phyloP scores from a whole-genome alignment of 163 green algal species.

The Prototheca stagnorum region DNA sequence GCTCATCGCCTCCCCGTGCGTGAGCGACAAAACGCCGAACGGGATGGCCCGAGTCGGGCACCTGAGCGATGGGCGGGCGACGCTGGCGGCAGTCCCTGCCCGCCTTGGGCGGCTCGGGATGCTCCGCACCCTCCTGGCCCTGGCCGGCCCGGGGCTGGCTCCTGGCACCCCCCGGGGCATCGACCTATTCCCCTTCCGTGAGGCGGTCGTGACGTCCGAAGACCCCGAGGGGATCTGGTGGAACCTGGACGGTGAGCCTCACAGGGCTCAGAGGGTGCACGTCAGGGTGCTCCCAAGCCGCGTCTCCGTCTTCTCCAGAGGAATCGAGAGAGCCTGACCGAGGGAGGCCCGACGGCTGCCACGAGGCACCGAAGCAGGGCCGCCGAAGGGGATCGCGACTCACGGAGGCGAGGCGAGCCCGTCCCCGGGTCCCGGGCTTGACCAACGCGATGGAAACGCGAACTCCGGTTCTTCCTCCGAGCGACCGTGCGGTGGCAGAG shows the following conservation, averaged over 20 bases:
- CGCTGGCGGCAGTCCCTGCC: slow-evolving; percentile 53
- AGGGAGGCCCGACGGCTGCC: too few species aligned
- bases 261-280: neutral
- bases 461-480: too few species aligned
- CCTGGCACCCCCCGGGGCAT: neutral
- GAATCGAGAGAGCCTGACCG: neutral
- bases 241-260: slow-evolving; percentile 23
- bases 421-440: too few species aligned
- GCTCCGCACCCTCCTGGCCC: neutral
- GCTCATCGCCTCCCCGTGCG: slow-evolving; percentile 60
- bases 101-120: neutral
- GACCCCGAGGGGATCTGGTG: slow-evolving; percentile 1
- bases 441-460: too few species aligned
- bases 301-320: neutral
- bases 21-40: slow-evolving; percentile 48
- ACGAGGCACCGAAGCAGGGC: too few species aligned
- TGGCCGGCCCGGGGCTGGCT: neutral
- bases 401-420: too few species aligned
- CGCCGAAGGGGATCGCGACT: too few species aligned
- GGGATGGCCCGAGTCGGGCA: slow-evolving; percentile 51
- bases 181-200: slow-evolving; percentile 30
- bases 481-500: too few species aligned
- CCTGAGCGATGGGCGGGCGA: slow-evolving; percentile 59
- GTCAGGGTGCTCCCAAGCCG: neutral
- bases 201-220: neutral